A percentile compares a stretch with the other conserved stretches of the same genome.
Conservation (phyloP, 2,329 filamentous ascomycete species). For the Clarireedia homoeocarpa region DNA sequence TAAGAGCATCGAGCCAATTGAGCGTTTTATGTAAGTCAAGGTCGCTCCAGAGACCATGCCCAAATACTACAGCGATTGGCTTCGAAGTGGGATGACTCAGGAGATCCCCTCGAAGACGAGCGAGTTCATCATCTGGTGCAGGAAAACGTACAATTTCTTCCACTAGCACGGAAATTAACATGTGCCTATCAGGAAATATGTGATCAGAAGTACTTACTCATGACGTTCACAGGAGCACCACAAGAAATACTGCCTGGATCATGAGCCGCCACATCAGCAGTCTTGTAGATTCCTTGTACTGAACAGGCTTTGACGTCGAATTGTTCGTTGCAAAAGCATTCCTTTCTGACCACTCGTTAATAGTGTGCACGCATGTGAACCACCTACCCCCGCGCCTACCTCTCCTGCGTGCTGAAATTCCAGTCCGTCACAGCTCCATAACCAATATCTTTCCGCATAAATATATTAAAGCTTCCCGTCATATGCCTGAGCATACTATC, state of each 20-base stretch:
- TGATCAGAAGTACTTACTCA: slow-evolving; percentile 23
- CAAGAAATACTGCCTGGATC: slow-evolving; percentile 37
- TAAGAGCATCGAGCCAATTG: slow-evolving; percentile 34
- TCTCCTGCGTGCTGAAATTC: slow-evolving; percentile 39
- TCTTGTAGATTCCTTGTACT: slow-evolving; percentile 41
- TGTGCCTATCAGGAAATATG: too few species aligned
- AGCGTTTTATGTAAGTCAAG: slow-evolving; percentile 35
- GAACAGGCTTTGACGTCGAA: slow-evolving; percentile 43
- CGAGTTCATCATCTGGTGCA: slow-evolving; percentile 34
- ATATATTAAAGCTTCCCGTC: slow-evolving; percentile 39
- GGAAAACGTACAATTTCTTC: slow-evolving; percentile 39
- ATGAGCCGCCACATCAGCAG: slow-evolving; percentile 35
- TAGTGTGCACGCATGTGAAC: not conserved
- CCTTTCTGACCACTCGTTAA: slow-evolving; percentile 21
- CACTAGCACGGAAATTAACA: slow-evolving; percentile 11
- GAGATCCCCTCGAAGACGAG: slow-evolving; percentile 32
- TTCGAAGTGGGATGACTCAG: slow-evolving; percentile 17
- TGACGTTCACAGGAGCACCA: slow-evolving; percentile 31
- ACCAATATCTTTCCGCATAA: slow-evolving; percentile 38
- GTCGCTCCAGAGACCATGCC: slow-evolving; percentile 41
- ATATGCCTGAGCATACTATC: slow-evolving; percentile 43
- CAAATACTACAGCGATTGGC: slow-evolving; percentile 36
- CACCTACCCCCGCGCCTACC: slow-evolving; percentile 8
- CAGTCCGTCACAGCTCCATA: slow-evolving; percentile 42
- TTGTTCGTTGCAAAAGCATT: slow-evolving; percentile 42